These are phyloP conservation scores for Nakazawaea pomicola DNA, from an alignment of 805 yeast species.

Conservation along the genomic window DNA sequence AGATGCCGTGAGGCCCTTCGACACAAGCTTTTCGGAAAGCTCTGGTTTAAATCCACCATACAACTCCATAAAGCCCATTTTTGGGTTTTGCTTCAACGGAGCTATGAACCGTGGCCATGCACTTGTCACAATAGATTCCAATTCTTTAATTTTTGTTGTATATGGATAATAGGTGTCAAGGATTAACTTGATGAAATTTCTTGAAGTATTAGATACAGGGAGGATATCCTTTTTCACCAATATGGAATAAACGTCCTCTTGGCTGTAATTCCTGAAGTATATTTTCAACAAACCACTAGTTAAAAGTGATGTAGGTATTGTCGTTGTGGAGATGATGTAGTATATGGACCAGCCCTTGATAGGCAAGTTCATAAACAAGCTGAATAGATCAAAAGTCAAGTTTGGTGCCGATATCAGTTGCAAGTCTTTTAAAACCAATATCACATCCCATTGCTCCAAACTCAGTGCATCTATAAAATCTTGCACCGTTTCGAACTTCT, in stretches of 20 bases:
- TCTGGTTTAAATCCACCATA: background rate
- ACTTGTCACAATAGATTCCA: background rate
- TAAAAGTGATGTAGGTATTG: slow-evolving; percentile 1
- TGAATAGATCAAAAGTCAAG: slow-evolving; percentile 6
- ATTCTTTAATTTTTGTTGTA: slow-evolving; percentile 3
- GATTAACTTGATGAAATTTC: slow-evolving; percentile 6
- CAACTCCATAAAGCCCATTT: slow-evolving; percentile 3
- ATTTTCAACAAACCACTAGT: slow-evolving; percentile 6
- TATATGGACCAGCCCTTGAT: background rate
- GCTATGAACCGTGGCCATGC: slow-evolving; percentile 4
- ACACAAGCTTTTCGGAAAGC: background rate
- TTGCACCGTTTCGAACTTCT: slow-evolving; percentile 2
- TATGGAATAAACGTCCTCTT: background rate
- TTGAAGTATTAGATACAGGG: background rate
- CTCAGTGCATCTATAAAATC: slow-evolving; percentile 1
- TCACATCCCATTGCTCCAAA: background rate
- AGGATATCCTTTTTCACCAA: background rate
- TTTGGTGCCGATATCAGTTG: background rate
- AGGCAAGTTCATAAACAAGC: background rate
- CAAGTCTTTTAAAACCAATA: slow-evolving; percentile 9
- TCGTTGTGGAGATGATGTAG: slow-evolving; percentile 5
- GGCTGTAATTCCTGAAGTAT: slow-evolving; percentile 2
- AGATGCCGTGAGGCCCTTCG: background rate
- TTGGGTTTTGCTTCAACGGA: background rate
- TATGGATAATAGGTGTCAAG: slow-evolving; percentile 10